Evolutionary conservation across 371 early-diverging fungal species (phyloP).

Genomic region (Mucor plumbeus): DNA sequence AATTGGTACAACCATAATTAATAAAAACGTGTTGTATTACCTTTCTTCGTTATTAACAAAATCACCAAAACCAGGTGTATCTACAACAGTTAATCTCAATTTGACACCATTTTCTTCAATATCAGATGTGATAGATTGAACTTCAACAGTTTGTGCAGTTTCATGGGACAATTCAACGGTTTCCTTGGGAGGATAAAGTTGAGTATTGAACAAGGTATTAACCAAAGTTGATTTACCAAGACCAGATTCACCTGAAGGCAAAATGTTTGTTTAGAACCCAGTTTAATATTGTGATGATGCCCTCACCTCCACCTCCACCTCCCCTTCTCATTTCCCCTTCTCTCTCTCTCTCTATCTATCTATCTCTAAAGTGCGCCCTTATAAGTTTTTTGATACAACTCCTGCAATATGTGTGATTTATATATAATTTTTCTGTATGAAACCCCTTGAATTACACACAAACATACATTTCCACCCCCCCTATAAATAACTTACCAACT

Average conservation of each 20-base stretch:
- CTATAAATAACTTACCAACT: slow-evolving; percentile 63
- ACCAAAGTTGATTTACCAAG: slow-evolving; percentile 99
- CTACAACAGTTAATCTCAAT: slow-evolving; percentile 94
- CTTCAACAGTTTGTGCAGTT: slow-evolving; percentile 91
- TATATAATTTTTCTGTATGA: too few species aligned
- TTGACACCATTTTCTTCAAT: slow-evolving; percentile 90
- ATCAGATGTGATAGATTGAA: slow-evolving; percentile 91
- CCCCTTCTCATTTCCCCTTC: too few species aligned
- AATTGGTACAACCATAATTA: too few species aligned
- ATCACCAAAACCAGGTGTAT: slow-evolving; percentile 95
- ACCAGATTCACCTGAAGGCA: slow-evolving; percentile 93
- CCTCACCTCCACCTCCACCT: too few species aligned
- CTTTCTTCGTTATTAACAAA: slow-evolving; percentile 95
- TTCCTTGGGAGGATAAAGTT: slow-evolving; percentile 89
- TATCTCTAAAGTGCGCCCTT: too few species aligned
- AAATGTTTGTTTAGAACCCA: too few species aligned
- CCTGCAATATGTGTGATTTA: too few species aligned
- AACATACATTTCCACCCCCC: too few species aligned
- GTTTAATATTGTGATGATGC: not conserved
- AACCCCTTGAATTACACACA: too few species aligned
- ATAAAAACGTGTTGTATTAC: slow-evolving; percentile 34
- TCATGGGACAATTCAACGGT: slow-evolving; percentile 81
- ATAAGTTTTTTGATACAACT: too few species aligned
- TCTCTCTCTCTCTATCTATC: too few species aligned
- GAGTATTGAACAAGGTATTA: slow-evolving; percentile 97